Conservation (phyloP, 495 filamentous ascomycete genomes). For the Polyplosphaeria fusca region DNA sequence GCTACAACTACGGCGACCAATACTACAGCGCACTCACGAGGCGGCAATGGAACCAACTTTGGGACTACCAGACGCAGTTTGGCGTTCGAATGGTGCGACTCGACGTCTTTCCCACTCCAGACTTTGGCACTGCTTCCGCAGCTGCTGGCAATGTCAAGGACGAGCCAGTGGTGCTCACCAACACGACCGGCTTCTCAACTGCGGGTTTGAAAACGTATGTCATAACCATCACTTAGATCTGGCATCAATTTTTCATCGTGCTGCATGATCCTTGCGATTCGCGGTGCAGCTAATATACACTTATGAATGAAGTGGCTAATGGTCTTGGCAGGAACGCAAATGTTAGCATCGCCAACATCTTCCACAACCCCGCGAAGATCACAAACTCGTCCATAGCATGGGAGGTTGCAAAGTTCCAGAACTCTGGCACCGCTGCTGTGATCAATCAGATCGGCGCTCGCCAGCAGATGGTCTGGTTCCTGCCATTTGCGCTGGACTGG, state of each 20-base stretch:
- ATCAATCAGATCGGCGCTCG: slow-evolving; percentile 59
- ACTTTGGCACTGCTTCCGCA: slow-evolving; percentile 43
- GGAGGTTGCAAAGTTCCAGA: slow-evolving; percentile 53
- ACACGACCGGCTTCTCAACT: slow-evolving; percentile 29
- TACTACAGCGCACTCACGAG: slow-evolving; percentile 55
- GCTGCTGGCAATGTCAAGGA: slow-evolving; percentile 27
- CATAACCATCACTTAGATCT: not conserved
- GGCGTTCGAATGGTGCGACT: slow-evolving; percentile 61
- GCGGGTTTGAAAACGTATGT: slow-evolving; percentile 32
- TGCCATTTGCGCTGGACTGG: slow-evolving; percentile 55
- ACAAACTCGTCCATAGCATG: slow-evolving; percentile 53
- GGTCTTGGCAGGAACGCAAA: slow-evolving; percentile 28
- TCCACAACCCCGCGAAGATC: slow-evolving; percentile 58
- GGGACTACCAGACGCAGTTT: slow-evolving; percentile 56
- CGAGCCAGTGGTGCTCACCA: slow-evolving; percentile 30
- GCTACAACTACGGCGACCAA: slow-evolving; percentile 51
- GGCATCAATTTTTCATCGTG: slow-evolving; percentile 1
- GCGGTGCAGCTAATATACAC: slow-evolving; percentile 8
- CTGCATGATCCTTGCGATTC: not conserved
- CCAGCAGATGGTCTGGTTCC: slow-evolving; percentile 63
- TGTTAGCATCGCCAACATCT: slow-evolving; percentile 54
- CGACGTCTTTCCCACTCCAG: slow-evolving; percentile 53
- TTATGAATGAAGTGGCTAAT: slow-evolving; percentile 17
- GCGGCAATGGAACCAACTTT: slow-evolving; percentile 56
- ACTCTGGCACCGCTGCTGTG: slow-evolving; percentile 52